phyloP scores from a whole-genome alignment of 345 rosid species.

The Durio zibethinus region DNA sequence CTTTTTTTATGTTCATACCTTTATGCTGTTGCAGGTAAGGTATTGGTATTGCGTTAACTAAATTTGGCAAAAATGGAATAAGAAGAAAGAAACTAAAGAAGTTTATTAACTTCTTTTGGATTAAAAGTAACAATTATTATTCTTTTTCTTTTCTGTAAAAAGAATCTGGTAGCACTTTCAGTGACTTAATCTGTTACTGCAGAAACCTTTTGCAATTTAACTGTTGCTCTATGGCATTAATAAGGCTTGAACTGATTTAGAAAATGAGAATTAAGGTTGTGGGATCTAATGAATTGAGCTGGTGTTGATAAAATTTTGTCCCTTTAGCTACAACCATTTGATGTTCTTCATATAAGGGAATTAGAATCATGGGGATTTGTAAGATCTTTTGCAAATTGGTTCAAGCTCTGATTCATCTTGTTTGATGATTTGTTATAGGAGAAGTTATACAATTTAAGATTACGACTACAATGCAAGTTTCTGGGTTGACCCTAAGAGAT shows the following conservation, averaged over 20 bases:
- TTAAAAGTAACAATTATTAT: neutral
- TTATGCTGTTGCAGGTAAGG: neutral
- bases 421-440: constrained; percentile 24
- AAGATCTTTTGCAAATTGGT: constrained; percentile 4
- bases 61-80: neutral
- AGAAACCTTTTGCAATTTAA: neutral
- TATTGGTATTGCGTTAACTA: neutral
- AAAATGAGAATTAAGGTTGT: neutral
- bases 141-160: neutral
- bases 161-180: neutral
- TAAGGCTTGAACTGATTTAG: neutral
- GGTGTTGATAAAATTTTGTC: neutral
- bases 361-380: neutral
- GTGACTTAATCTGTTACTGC: neutral
- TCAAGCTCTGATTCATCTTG: constrained; percentile 10
- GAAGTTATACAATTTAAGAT: constrained; percentile 21
- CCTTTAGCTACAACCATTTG: neutral
- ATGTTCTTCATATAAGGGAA: neutral
- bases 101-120: neutral
- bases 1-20: neutral
- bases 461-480: constrained; percentile 21
- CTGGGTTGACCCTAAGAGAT: constrained; percentile 26
- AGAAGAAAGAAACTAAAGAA: neutral
- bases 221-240: neutral
- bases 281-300: neutral